phyloP scores from a whole-genome alignment of 495 filamentous ascomycete species.

The Podospora pseudoanserina region DNA sequence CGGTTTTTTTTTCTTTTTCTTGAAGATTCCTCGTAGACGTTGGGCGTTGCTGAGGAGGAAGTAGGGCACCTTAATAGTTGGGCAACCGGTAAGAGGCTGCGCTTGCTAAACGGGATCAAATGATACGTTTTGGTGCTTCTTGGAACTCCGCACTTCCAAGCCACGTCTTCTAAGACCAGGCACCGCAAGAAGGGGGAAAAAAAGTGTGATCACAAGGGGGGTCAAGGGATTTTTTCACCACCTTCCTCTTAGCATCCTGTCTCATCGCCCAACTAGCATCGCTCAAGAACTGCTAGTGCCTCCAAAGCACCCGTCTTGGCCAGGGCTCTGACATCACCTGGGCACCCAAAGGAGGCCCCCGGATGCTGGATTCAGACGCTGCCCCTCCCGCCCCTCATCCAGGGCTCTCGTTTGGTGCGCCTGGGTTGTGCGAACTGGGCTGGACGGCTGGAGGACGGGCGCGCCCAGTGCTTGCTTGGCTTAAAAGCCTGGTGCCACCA shows the following conservation, averaged over 20 bases:
- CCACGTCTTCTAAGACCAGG: neutral
- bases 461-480: constrained; percentile 2
- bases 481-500: constrained; percentile 9
- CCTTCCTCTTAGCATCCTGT: constrained; percentile 1
- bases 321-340: constrained; percentile 24
- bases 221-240: constrained; percentile 17
- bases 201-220: constrained; percentile 24
- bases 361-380: constrained; percentile 8
- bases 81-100: neutral
- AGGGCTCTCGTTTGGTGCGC: neutral
- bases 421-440: neutral
- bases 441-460: neutral
- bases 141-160: constrained; percentile 9
- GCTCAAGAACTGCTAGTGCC: neutral
- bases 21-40: neutral
- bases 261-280: constrained; percentile 4
- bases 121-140: neutral
- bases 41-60: neutral
- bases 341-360: constrained; percentile 5
- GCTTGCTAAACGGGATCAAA: constrained; percentile 1
- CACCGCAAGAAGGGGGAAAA: neutral
- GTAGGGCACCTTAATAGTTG: neutral
- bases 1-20: neutral
- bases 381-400: constrained; percentile 26
- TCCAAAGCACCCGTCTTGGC: constrained; percentile 2